These are phyloP conservation scores for Eutrema japonicum DNA, from an alignment of 345 rosid genomes.

Conservation along the genomic window DNA sequence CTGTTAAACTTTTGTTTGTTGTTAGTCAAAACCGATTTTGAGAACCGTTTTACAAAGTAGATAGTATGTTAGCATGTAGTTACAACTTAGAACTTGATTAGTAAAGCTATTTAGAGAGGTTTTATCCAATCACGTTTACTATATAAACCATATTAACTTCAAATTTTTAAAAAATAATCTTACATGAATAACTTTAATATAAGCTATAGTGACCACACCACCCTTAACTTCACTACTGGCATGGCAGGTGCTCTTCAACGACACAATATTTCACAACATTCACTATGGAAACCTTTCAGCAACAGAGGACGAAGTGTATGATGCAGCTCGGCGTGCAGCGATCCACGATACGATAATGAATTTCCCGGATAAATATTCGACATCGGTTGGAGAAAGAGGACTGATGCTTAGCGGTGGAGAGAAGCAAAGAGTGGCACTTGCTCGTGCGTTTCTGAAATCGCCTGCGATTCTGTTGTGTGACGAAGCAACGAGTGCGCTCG, in stretches of 20 bases:
- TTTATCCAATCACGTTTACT: not conserved
- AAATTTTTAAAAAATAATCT: no score
- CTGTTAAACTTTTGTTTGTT: not conserved
- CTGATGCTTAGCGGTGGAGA: constrained; percentile 97
- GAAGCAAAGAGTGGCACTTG: constrained; percentile 95
- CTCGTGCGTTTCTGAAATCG: constrained; percentile 89
- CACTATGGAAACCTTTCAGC: constrained; percentile 90
- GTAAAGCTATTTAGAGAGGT: not conserved
- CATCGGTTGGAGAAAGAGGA: constrained; percentile 94
- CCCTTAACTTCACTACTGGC: constrained; percentile 2
- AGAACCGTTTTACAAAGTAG: not conserved
- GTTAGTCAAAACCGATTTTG: not conserved
- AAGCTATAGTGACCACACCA: no score
- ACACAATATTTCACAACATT: constrained; percentile 92
- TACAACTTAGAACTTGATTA: not conserved
- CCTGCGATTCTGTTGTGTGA: constrained; percentile 86
- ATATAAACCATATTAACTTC: no score
- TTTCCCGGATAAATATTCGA: constrained; percentile 81
- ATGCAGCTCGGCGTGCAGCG: constrained; percentile 83
- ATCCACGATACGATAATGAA: constrained; percentile 88
- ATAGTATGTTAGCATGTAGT: not conserved
- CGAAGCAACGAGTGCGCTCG: constrained; percentile 96
- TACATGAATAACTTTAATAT: no score
- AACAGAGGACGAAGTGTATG: constrained; percentile 80
- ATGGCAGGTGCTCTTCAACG: constrained; percentile 88